phyloP scores from a whole-genome alignment of 2,329 filamentous ascomycete species.

The Colletotrichum tabaci region DNA sequence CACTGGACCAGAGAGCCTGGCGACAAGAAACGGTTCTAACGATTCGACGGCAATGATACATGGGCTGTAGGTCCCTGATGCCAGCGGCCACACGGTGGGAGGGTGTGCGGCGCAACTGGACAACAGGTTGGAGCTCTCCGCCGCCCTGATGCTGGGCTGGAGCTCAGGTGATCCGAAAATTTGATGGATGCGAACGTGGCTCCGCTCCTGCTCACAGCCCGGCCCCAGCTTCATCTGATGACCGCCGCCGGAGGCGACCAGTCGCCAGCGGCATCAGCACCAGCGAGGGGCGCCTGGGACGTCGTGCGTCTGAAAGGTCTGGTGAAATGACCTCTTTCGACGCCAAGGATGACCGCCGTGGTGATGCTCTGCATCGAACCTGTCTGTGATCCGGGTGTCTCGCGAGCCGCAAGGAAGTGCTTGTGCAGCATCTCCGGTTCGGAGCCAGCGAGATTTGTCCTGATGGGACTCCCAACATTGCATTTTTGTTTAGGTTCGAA shows the following conservation, averaged over 20 bases:
- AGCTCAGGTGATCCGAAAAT: slow-evolving; percentile 42
- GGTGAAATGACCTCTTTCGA: slow-evolving; percentile 26
- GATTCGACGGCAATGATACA: slow-evolving; percentile 24
- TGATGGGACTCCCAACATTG: slow-evolving; percentile 28
- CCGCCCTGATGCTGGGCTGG: slow-evolving; percentile 34
- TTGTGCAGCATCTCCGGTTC: slow-evolving; percentile 30
- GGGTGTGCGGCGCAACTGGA: slow-evolving; percentile 33
- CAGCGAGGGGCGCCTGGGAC: slow-evolving; percentile 32
- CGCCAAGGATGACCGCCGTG: slow-evolving; percentile 31
- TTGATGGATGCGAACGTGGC: slow-evolving; percentile 37
- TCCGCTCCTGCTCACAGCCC: slow-evolving; percentile 37
- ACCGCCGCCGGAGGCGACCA: slow-evolving; percentile 29
- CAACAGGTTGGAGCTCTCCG: slow-evolving; percentile 36
- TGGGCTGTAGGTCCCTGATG: slow-evolving; percentile 26
- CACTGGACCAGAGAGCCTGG: background rate
- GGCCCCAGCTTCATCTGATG: slow-evolving; percentile 41
- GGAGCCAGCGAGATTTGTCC: slow-evolving; percentile 31
- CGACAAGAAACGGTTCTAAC: slow-evolving; percentile 14
- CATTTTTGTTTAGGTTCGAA: slow-evolving; percentile 28
- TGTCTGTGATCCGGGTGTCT: slow-evolving; percentile 15
- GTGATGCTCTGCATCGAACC: slow-evolving; percentile 19
- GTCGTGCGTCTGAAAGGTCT: slow-evolving; percentile 29
- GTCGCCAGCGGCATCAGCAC: slow-evolving; percentile 33
- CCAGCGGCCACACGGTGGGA: slow-evolving; percentile 1
- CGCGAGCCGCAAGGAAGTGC: slow-evolving; percentile 27